These are phyloP conservation scores for Ustulina deusta DNA, from an alignment of 2,329 filamentous ascomycete genomes.

Conservation along the genomic window DNA sequence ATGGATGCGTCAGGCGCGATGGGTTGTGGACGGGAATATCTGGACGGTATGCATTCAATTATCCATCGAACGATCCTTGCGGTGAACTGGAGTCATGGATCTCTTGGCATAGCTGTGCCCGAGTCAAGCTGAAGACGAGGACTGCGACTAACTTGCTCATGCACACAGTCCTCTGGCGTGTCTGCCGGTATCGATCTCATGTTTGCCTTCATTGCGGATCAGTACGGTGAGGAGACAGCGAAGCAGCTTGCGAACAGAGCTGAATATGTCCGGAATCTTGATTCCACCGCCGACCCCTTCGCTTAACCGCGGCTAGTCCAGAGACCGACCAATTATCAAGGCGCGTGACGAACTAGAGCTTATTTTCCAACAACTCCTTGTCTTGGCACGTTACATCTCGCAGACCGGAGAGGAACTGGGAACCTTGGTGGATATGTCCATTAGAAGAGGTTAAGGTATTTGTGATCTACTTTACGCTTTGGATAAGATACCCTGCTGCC, in stretches of 20 bases:
- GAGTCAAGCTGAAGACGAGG: neutral
- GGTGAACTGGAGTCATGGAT: neutral
- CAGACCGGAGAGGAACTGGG: conserved; percentile 3
- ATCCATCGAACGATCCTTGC: neutral
- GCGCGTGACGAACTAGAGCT: conserved; percentile 1
- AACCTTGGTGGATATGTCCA: conserved; percentile 1
- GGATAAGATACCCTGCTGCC: conserved; percentile 12
- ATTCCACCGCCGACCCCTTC: conserved; percentile 67
- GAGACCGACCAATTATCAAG: neutral
- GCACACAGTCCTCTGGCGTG: conserved; percentile 62
- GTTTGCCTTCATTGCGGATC: conserved; percentile 66
- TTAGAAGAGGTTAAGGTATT: conserved; percentile 11
- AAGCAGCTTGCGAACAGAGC: conserved; percentile 60
- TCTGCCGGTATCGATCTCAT: conserved; percentile 71
- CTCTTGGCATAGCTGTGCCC: neutral
- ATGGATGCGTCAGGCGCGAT: conserved; percentile 73
- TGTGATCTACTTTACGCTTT: conserved; percentile 20
- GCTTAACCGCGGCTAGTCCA: conserved; percentile 46
- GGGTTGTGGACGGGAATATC: conserved; percentile 73
- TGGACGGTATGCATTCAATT: conserved; percentile 61
- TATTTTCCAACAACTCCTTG: conserved; percentile 11
- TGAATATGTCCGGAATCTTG: conserved; percentile 69
- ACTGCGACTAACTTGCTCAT: conserved; percentile 18
- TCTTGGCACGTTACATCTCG: conserved; percentile 23
- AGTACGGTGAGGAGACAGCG: conserved; percentile 66